Evolutionary conservation across 306 rosid species (phyloP).

Genomic region (Heteromeles arbutifolia): DNA sequence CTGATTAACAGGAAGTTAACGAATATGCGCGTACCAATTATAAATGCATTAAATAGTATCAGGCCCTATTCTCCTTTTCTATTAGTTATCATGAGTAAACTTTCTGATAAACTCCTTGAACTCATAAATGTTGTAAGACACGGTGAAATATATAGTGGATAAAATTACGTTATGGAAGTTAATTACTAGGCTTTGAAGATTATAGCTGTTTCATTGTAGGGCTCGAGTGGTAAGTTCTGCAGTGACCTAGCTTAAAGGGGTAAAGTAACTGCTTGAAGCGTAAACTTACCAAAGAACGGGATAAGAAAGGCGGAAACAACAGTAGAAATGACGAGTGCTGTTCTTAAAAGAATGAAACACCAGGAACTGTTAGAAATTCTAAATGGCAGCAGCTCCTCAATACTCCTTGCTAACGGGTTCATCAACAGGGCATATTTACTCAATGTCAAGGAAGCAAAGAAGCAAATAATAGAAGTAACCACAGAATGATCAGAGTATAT

Average conservation of each 20-base stretch:
- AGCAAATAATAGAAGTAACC: background rate
- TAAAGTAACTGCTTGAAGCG: constrained; percentile 1
- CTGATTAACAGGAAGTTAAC: background rate
- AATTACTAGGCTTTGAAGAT: background rate
- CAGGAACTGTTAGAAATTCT: constrained; percentile 40
- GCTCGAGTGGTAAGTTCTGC: background rate
- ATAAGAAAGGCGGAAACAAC: constrained; percentile 63
- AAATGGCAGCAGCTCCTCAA: constrained; percentile 69
- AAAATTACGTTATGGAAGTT: background rate
- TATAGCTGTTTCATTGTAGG: background rate
- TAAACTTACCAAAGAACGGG: constrained; percentile 68
- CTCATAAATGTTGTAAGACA: no score
- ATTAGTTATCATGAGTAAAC: background rate
- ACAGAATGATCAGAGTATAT: constrained; percentile 9
- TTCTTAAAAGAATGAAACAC: constrained; percentile 61
- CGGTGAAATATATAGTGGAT: no score
- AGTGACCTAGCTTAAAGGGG: background rate
- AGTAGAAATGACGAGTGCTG: constrained; percentile 51
- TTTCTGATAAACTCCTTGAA: background rate
- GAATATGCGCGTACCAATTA: no score
- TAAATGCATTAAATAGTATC: background rate
- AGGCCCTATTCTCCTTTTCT: background rate
- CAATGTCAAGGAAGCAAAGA: constrained; percentile 39
- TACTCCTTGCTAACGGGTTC: constrained; percentile 77
- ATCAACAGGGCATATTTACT: constrained; percentile 65